A percentile compares a stretch with the other conserved stretches of the same genome.
Evolutionary conservation across 805 yeast species (phyloP).

Genomic region (Yarrowia phangngaensis): DNA sequence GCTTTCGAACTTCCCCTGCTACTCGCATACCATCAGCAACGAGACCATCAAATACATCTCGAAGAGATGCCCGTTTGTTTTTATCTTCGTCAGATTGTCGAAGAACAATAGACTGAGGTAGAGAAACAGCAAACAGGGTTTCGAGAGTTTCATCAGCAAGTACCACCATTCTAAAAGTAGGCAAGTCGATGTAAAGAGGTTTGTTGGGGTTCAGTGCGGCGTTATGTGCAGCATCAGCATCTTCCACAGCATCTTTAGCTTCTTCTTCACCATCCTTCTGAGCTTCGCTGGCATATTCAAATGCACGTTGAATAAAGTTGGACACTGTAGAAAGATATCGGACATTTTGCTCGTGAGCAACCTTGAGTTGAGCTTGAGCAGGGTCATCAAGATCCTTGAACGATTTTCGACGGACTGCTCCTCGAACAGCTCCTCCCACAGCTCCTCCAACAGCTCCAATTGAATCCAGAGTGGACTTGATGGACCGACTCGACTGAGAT

Average conservation of each 20-base stretch:
- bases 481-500: conserved; percentile 26
- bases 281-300: conserved; percentile 74
- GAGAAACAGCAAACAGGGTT: conserved; percentile 66
- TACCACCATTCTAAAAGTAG: conserved; percentile 92
- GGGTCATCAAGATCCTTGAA: conserved; percentile 44
- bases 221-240: conserved; percentile 44
- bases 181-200: conserved; percentile 69
- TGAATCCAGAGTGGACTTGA: conserved; percentile 17
- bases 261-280: conserved; percentile 3
- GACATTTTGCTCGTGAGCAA: conserved; percentile 38
- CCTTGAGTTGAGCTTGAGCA: conserved; percentile 44
- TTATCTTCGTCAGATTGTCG: conserved; percentile 10
- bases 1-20: conserved; percentile 80
- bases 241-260: conserved; percentile 12
- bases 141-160: conserved; percentile 93
- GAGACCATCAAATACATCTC: conserved; percentile 87
- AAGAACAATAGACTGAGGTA: conserved; percentile 56
- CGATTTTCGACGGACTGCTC: conserved; percentile 32
- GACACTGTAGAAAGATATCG: conserved; percentile 84
- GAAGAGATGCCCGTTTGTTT: conserved; percentile 39
- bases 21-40: conserved; percentile 90
- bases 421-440: conserved; percentile 26
- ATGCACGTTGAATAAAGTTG: conserved; percentile 77
- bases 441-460: conserved; percentile 42
- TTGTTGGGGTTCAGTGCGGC: conserved; percentile 77